phyloP scores from a whole-genome alignment of 2,329 filamentous ascomycete genomes.

The Fusarium pseudograminearum region DNA sequence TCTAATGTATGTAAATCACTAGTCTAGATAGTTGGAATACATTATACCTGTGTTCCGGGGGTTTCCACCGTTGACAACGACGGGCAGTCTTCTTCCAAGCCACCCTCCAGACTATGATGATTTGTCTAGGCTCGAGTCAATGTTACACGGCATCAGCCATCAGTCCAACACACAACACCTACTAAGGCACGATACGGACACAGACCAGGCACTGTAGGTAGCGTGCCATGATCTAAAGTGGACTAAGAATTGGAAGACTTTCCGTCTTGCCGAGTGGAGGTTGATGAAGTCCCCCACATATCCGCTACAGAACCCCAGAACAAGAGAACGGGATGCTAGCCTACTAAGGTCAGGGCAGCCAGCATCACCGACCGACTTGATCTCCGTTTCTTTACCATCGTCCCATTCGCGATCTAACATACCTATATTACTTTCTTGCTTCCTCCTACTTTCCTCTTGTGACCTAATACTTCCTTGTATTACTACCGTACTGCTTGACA shows the following conservation, averaged over 20 bases:
- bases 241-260: slow-evolving; percentile 21
- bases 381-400: slow-evolving; percentile 45
- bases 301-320: slow-evolving; percentile 35
- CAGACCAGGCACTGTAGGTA: slow-evolving; percentile 4
- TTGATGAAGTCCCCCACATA: slow-evolving; percentile 30
- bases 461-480: slow-evolving; percentile 12
- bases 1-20: not conserved
- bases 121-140: not conserved
- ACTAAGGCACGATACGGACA: not conserved
- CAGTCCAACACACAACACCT: slow-evolving; percentile 1
- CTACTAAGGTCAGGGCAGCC: slow-evolving; percentile 44
- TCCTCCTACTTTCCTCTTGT: slow-evolving; percentile 12
- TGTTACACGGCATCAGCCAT: slow-evolving; percentile 17
- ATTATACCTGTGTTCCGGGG: not conserved
- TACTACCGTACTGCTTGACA: slow-evolving; percentile 19
- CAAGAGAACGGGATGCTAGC: slow-evolving; percentile 37
- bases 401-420: slow-evolving; percentile 45
- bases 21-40: not conserved
- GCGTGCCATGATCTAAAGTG: not conserved
- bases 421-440: slow-evolving; percentile 25
- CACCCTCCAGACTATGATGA: not conserved
- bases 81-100: not conserved
- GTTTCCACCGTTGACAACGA: not conserved
- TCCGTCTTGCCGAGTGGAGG: slow-evolving; percentile 32
- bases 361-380: slow-evolving; percentile 46